Evolutionary conservation across 75 land plant species (phyloP).

Genomic region (Pinus tabuliformis): DNA sequence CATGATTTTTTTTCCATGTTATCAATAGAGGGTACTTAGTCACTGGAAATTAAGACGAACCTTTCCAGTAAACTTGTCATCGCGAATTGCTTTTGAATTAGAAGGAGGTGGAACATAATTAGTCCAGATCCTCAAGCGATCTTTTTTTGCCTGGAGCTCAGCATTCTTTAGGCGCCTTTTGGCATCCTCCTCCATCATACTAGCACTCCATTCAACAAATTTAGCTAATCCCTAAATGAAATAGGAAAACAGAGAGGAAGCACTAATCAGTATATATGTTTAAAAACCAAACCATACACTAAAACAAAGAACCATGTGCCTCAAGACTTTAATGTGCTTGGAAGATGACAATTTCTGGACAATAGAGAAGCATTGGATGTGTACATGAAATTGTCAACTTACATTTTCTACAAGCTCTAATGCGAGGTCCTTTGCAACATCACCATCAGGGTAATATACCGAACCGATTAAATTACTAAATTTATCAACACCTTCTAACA

Average conservation of each 20-base stretch:
- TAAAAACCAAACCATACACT: background rate
- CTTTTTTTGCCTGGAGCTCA: conserved; percentile 94
- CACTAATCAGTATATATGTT: background rate
- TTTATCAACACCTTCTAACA: conserved; percentile 91
- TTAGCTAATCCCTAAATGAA: conserved; percentile 83
- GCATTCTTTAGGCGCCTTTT: conserved; percentile 72
- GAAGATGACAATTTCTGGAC: background rate
- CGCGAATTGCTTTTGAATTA: conserved; percentile 91
- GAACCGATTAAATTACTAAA: conserved; percentile 90
- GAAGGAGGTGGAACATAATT: conserved; percentile 82
- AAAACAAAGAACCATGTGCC: background rate
- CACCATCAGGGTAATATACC: conserved; percentile 83
- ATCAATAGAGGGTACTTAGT: background rate
- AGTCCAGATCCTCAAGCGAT: conserved; percentile 75
- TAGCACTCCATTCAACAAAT: conserved; percentile 98
- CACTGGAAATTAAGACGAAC: conserved; percentile 28
- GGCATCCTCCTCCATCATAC: conserved; percentile 88
- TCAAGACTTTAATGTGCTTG: background rate
- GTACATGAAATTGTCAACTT: conserved; percentile 9
- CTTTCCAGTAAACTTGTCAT: conserved; percentile 92
- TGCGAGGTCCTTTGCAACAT: conserved; percentile 80
- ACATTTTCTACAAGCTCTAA: conserved; percentile 93
- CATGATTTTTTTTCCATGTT: too few species aligned
- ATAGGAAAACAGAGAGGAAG: background rate
- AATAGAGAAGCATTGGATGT: background rate